Evolutionary conservation across 192 early-diverging fungal species (phyloP), one percentile per base, ranked within the genome.

Genomic region (Mortierella alpina): DNA sequence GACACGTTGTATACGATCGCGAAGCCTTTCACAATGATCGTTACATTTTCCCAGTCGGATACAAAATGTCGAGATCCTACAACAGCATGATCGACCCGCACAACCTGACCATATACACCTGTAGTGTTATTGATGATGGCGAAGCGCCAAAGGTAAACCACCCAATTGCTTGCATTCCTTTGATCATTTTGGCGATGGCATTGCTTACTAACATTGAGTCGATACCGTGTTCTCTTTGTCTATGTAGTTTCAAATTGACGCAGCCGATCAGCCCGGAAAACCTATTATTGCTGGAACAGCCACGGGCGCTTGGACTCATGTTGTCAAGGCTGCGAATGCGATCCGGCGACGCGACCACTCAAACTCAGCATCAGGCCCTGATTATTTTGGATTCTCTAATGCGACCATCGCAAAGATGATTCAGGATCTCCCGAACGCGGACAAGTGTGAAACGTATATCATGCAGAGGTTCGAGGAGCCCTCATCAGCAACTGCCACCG

Each of bases 21-120:
- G 87, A 91, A 50, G 85, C 88, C 1, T 98, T 93, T 73, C 96
- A 98, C 66, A 95, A 88, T 66, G 95, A 97, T 70, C 88, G 95
- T 14, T 96, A 98, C 71, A 97, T 98, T 49, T 98, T 89, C 85
- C 96, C 96, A 1, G 92, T 97, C 4, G 96, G 96, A 9, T 98
- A 95, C 83, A 91, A 61, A 31, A 61, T 76, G 55, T 50, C 48
- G 67, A 83, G 89, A 66, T 83, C 82, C 7, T 90, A 90, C 58
- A 82, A 85, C 54, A 88, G 87, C 61, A 90, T 90, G 89, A 72
- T 87, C 8, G 80, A 88, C 54, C 73, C 82, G 7, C 60, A 82
- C 2, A 57, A 47, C 41, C 86, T 88, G 67, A 87, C 85, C 49
- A 90, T 82, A 13, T 96, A 94, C 73, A 85, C 88, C 46, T 93